phyloP scores from a whole-genome alignment of 1,284 basidiomycete genomes.

The Gomphus bonarii region DNA sequence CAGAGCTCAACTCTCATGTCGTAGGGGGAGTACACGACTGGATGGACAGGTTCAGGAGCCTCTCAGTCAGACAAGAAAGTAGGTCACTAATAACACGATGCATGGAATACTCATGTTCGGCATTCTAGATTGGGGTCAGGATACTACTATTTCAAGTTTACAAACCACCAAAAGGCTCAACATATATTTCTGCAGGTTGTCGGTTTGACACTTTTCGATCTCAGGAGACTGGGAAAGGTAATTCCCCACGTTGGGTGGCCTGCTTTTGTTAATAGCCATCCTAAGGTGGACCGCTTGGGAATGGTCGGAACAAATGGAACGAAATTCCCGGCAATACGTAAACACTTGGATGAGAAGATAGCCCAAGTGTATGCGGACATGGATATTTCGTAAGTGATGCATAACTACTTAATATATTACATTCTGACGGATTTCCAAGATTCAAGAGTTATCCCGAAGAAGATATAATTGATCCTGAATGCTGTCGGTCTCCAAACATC shows the following conservation, averaged over 20 bases:
- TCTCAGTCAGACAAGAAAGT: constrained; percentile 94
- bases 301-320: constrained; percentile 81
- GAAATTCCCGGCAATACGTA: constrained; percentile 77
- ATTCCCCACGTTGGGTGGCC: constrained; percentile 16
- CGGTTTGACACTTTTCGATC: constrained; percentile 82
- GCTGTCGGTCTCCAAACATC: constrained; percentile 46
- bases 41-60: constrained; percentile 83
- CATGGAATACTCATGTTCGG: neutral
- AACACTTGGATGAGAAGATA: constrained; percentile 80
- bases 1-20: neutral
- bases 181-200: constrained; percentile 52
- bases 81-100: constrained; percentile 10
- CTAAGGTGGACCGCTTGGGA: constrained; percentile 55
- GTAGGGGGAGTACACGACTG: constrained; percentile 84
- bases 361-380: constrained; percentile 78
- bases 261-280: neutral
- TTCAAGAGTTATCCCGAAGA: constrained; percentile 77
- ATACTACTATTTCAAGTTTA: neutral
- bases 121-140: constrained; percentile 7
- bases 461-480: constrained; percentile 61
- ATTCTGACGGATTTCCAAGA: constrained; percentile 23
- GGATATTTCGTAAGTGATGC: constrained; percentile 54
- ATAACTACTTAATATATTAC: neutral
- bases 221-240: constrained; percentile 78
- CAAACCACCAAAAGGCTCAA: neutral